Percentiles rank a stretch among this genome's conserved stretches.
These are phyloP conservation scores for Scytalidium sp. DNA, from an alignment of 2,329 filamentous ascomycete genomes.

Conservation along the genomic window DNA sequence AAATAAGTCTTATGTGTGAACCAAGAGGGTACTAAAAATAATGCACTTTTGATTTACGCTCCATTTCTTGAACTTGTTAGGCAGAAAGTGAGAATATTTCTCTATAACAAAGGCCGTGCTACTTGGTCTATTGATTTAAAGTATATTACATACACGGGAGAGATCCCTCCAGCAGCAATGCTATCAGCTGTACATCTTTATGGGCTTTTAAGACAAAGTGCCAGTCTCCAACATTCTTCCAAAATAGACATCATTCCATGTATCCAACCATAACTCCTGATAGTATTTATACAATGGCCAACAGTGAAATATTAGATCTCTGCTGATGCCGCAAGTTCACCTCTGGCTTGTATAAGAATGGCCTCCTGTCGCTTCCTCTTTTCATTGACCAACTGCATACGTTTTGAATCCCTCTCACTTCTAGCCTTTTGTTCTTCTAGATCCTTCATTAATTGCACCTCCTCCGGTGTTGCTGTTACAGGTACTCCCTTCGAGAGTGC, in stretches of 20 bases:
- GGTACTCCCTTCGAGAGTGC: conserved; percentile 57
- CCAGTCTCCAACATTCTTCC: background rate
- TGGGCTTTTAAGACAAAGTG: background rate
- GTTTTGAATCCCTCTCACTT: conserved; percentile 51
- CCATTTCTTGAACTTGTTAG: background rate
- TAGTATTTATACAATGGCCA: background rate
- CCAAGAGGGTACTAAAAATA: conserved; percentile 1
- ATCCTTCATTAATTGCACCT: conserved; percentile 54
- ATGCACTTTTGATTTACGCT: background rate
- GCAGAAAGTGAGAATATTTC: conserved; percentile 5
- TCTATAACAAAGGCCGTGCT: conserved; percentile 3
- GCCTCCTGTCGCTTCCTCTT: conserved; percentile 61
- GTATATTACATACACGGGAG: conserved; percentile 5
- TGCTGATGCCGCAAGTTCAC: conserved; percentile 7
- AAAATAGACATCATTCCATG: conserved; percentile 1
- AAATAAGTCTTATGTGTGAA: conserved; percentile 46
- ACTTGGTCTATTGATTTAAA: conserved; percentile 2
- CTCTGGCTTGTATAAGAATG: conserved; percentile 52
- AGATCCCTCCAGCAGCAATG: background rate
- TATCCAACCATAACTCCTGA: background rate
- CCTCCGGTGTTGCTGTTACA: conserved; percentile 56
- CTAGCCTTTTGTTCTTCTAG: conserved; percentile 51
- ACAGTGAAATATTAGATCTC: background rate
- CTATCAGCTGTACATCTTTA: background rate
- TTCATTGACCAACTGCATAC: conserved; percentile 48